Evolutionary conservation across 2,329 filamentous ascomycete genomes (phyloP).

Genomic region (Diplodia corticola): DNA sequence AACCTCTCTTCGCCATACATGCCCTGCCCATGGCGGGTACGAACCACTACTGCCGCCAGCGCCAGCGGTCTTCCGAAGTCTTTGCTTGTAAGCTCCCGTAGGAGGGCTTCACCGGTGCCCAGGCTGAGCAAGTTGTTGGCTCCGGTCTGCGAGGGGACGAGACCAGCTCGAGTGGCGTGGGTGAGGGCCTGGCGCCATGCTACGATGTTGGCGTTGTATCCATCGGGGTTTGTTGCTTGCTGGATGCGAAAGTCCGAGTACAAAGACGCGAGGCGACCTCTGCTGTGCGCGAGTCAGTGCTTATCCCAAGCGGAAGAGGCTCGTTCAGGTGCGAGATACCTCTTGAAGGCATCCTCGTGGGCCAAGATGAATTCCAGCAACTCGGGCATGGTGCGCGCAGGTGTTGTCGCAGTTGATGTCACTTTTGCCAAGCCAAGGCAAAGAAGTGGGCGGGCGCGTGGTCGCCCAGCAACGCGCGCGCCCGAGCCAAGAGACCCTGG

Average conservation of each 20-base stretch:
- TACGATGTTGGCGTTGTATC: constrained; percentile 74
- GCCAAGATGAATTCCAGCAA: constrained; percentile 62
- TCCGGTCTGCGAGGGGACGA: constrained; percentile 47
- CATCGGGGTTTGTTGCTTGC: constrained; percentile 76
- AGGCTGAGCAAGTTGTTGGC: constrained; percentile 53
- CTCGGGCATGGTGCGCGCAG: constrained; percentile 57
- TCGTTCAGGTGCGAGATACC: constrained; percentile 33
- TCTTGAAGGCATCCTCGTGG: constrained; percentile 52
- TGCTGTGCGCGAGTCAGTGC: constrained; percentile 39
- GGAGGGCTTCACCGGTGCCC: constrained; percentile 61
- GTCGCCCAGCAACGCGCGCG: constrained; percentile 5
- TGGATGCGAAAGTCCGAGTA: constrained; percentile 85
- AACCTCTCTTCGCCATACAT: not conserved
- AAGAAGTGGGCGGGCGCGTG: not conserved
- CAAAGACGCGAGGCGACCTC: constrained; percentile 76
- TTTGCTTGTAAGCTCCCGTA: constrained; percentile 69
- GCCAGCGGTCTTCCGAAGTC: constrained; percentile 81
- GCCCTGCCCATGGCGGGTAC: constrained; percentile 26
- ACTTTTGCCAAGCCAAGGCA: constrained; percentile 16
- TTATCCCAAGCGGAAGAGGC: constrained; percentile 22
- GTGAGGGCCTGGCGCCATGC: constrained; percentile 77
- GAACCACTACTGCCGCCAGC: constrained; percentile 70
- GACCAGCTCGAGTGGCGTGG: constrained; percentile 66
- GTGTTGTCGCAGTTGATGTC: constrained; percentile 19
- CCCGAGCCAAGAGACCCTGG: not conserved